Percentiles rank a stretch among this genome's conserved stretches.
phyloP scores from a whole-genome alignment of 2,329 filamentous ascomycete species.

The Verticillium zaregamsianum region DNA sequence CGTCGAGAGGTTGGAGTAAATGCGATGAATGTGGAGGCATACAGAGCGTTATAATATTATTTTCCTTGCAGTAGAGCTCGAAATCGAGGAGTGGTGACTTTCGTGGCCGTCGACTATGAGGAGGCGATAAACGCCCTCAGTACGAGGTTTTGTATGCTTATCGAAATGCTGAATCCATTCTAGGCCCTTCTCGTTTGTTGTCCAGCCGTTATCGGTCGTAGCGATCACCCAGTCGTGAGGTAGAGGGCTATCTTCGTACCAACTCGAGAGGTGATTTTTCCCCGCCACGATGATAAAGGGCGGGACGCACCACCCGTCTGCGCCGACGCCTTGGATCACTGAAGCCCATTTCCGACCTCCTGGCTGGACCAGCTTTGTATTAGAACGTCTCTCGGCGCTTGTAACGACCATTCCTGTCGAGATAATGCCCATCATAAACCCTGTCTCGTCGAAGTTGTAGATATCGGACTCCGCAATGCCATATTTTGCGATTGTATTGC shows the following conservation, averaged over 20 bases:
- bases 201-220: background rate
- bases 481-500: no score
- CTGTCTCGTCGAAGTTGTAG: no score
- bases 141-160: background rate
- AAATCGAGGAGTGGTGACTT: background rate
- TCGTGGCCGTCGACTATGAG: background rate
- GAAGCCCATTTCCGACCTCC: no score
- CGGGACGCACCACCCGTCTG: background rate
- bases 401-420: no score
- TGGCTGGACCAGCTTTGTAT: no score
- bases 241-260: background rate
- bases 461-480: no score
- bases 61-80: background rate
- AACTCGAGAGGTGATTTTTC: background rate
- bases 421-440: no score
- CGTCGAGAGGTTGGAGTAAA: background rate
- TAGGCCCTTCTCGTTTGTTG: background rate
- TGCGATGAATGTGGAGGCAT: background rate
- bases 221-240: background rate
- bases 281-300: background rate
- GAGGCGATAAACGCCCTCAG: background rate
- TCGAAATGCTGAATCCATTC: background rate
- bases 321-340: no score
- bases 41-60: background rate
- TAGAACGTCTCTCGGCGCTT: no score